These are phyloP conservation scores for Saccharomyces paradoxus DNA, from an alignment of 805 yeast species.

Conservation along the genomic window DNA sequence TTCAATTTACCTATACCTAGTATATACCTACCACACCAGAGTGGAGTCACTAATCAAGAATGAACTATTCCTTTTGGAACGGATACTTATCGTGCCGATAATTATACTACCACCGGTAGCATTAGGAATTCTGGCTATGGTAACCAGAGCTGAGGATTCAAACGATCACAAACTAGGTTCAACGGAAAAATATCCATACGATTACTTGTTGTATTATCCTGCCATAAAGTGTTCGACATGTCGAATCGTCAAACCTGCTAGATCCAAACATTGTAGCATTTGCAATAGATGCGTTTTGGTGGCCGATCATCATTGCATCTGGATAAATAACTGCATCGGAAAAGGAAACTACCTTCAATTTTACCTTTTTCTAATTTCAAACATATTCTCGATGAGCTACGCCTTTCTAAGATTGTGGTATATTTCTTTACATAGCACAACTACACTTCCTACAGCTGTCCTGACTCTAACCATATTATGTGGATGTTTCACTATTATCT, in stretches of 20 bases:
- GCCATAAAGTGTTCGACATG: conserved; percentile 50
- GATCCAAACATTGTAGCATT: conserved; percentile 66
- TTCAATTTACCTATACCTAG: conserved; percentile 15
- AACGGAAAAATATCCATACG: conserved; percentile 31
- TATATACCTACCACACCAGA: conserved; percentile 11
- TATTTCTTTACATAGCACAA: conserved; percentile 3
- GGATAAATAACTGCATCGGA: conserved; percentile 74
- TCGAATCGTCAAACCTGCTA: conserved; percentile 52
- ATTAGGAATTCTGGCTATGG: conserved; percentile 17
- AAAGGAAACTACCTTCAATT: conserved; percentile 56
- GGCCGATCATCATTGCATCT: conserved; percentile 69
- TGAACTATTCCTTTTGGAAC: conserved; percentile 13
- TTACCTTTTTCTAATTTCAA: conserved; percentile 43
- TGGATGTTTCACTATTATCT: conserved; percentile 37
- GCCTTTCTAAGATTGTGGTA: conserved; percentile 31
- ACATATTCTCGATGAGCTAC: conserved; percentile 38
- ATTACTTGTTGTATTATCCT: conserved; percentile 47
- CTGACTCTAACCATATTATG: conserved; percentile 39
- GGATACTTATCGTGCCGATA: conserved; percentile 16
- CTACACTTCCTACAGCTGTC: conserved; percentile 11
- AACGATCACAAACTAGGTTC: conserved; percentile 1
- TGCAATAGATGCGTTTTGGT: conserved; percentile 56
- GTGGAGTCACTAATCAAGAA: conserved; percentile 9
- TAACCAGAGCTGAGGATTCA: conserved; percentile 12
- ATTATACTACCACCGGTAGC: conserved; percentile 12